A percentile compares a stretch with the other conserved stretches of the same genome.
Conservation (phyloP, 805 yeast genomes). For the Yarrowia sp. region DNA sequence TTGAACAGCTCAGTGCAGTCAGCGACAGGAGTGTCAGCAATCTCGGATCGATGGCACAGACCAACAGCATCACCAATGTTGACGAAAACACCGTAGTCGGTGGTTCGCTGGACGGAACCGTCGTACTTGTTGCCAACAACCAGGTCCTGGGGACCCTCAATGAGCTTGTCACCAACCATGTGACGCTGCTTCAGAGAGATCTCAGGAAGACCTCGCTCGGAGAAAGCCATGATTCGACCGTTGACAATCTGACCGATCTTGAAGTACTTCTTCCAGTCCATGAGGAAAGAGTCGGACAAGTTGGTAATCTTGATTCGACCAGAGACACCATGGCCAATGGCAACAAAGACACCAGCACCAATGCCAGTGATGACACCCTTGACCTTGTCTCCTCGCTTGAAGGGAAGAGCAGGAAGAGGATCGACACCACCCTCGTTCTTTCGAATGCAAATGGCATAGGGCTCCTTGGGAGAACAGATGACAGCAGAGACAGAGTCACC, state of each 20-base stretch:
- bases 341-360: conserved; percentile 71
- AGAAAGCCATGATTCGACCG: conserved; percentile 59
- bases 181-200: conserved; percentile 80
- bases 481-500: conserved; percentile 32
- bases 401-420: conserved; percentile 26
- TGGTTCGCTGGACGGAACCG: conserved; percentile 72
- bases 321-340: conserved; percentile 64
- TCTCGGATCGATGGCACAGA: conserved; percentile 80
- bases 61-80: conserved; percentile 73
- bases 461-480: conserved; percentile 43
- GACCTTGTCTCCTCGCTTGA: conserved; percentile 68
- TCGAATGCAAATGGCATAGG: neutral
- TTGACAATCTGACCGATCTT: conserved; percentile 66
- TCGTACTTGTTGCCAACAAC: conserved; percentile 67
- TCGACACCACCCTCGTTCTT: conserved; percentile 8
- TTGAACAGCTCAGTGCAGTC: conserved; percentile 68
- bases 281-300: conserved; percentile 73
- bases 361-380: conserved; percentile 78
- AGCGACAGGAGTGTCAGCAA: conserved; percentile 59
- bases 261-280: conserved; percentile 84
- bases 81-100: conserved; percentile 90
- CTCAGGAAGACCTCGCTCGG: conserved; percentile 55
- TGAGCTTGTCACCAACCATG: conserved; percentile 56
- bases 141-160: conserved; percentile 50
- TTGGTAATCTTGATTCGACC: conserved; percentile 82